Conservation (phyloP, 2,329 filamentous ascomycete genomes). For the Penicillium digitatum region DNA sequence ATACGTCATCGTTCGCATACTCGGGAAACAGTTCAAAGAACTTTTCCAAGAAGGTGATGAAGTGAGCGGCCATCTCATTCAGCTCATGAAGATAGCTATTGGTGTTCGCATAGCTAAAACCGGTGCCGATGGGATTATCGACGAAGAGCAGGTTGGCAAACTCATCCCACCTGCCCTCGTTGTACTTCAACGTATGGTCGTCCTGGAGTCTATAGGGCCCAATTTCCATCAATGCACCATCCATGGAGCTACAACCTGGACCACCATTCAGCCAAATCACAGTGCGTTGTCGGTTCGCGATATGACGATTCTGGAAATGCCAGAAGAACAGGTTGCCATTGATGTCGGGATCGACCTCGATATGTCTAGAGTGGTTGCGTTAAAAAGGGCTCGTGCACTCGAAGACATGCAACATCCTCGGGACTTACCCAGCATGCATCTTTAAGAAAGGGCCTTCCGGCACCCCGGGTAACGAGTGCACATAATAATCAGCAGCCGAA, state of each 20-base stretch:
- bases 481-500: constrained; percentile 81
- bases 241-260: constrained; percentile 94
- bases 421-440: constrained; percentile 92
- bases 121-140: constrained; percentile 93
- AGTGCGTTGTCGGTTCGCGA: constrained; percentile 83
- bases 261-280: constrained; percentile 97
- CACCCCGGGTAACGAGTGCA: constrained; percentile 77
- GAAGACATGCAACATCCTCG: neutral
- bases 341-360: constrained; percentile 78
- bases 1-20: constrained; percentile 84
- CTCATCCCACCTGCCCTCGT: constrained; percentile 97
- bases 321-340: constrained; percentile 98
- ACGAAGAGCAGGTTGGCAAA: constrained; percentile 96
- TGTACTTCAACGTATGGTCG: constrained; percentile 66
- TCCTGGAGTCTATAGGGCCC: constrained; percentile 85
- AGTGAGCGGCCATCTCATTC: constrained; percentile 82
- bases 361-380: constrained; percentile 59
- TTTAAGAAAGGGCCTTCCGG: constrained; percentile 76
- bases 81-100: constrained; percentile 82
- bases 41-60: constrained; percentile 83
- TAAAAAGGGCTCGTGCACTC: neutral
- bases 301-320: constrained; percentile 94
- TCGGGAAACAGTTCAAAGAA: constrained; percentile 90
- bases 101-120: constrained; percentile 92
- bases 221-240: constrained; percentile 93